Percentiles rank a stretch among this genome's conserved stretches.
These are phyloP conservation scores for Fusarium decemcellulare DNA, from an alignment of 2,329 filamentous ascomycete species.

Conservation along the genomic window DNA sequence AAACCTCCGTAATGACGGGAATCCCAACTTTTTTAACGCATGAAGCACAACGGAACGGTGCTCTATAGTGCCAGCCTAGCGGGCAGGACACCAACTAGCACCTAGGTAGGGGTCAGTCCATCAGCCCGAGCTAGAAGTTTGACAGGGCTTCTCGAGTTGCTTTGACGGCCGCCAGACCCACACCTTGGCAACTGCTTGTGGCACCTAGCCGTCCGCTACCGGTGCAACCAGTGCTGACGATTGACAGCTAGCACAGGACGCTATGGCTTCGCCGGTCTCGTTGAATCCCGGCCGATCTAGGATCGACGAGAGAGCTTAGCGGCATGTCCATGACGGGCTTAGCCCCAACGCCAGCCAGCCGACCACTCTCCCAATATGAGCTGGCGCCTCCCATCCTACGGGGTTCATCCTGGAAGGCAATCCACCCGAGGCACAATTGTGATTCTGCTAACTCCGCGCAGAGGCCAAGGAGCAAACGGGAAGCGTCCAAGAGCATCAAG, in stretches of 20 bases:
- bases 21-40: background rate
- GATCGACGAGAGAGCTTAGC: constrained; percentile 42
- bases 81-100: background rate
- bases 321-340: constrained; percentile 28
- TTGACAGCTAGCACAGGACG: constrained; percentile 44
- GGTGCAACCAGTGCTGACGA: constrained; percentile 39
- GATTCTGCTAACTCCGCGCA: constrained; percentile 34
- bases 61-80: constrained; percentile 6
- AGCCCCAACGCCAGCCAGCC: constrained; percentile 15
- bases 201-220: constrained; percentile 39
- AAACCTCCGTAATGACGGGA: constrained; percentile 7
- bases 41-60: constrained; percentile 15
- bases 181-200: constrained; percentile 29
- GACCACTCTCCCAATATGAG: constrained; percentile 16
- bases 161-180: constrained; percentile 33
- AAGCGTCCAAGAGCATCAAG: constrained; percentile 26
- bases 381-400: constrained; percentile 25
- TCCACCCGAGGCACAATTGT: constrained; percentile 3
- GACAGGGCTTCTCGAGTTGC: constrained; percentile 44
- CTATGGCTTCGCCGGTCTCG: constrained; percentile 36
- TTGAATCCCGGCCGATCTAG: constrained; percentile 42
- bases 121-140: constrained; percentile 43
- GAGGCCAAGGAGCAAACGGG: constrained; percentile 23
- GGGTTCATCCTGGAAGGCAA: constrained; percentile 24
- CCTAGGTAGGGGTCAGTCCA: constrained; percentile 21